A percentile compares a stretch with the other conserved stretches of the same genome.
phyloP scores from a whole-genome alignment of 148 eudicot species.

The Fallopia convolvulus region DNA sequence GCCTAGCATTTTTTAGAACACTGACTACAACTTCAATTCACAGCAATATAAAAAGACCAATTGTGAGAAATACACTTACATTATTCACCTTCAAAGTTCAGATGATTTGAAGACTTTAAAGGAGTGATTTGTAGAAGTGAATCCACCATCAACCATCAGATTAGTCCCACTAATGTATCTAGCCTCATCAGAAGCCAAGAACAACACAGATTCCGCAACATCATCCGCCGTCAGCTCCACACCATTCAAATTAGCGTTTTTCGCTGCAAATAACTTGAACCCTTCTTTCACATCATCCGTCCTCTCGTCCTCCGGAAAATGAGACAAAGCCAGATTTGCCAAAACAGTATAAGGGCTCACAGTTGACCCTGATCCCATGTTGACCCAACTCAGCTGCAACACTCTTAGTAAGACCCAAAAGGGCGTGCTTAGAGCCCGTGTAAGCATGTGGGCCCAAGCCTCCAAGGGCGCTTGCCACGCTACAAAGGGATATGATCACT shows the following conservation, averaged over 20 bases:
- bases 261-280: slow-evolving; percentile 41
- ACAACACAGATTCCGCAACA: slow-evolving; percentile 79
- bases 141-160: slow-evolving; percentile 91
- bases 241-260: slow-evolving; percentile 72
- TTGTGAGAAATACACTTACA: neutral
- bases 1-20: too few relatives aligned
- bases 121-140: slow-evolving; percentile 50
- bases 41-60: neutral
- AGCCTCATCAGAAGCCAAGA: slow-evolving; percentile 87
- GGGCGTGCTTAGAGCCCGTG: slow-evolving; percentile 82
- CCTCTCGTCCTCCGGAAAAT: slow-evolving; percentile 67
- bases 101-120: slow-evolving; percentile 58
- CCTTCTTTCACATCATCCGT: slow-evolving; percentile 58
- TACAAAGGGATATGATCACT: slow-evolving; percentile 56
- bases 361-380: slow-evolving; percentile 78
- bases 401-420: slow-evolving; percentile 75
- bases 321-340: slow-evolving; percentile 55
- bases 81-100: neutral
- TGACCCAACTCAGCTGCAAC: slow-evolving; percentile 91
- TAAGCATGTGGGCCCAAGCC: slow-evolving; percentile 85
- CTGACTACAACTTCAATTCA: neutral
- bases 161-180: slow-evolving; percentile 82
- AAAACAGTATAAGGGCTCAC: slow-evolving; percentile 85
- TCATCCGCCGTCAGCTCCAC: slow-evolving; percentile 65
- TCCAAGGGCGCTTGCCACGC: slow-evolving; percentile 53